Conservation (phyloP, 2,329 filamentous ascomycete species). For the Nigrospora oryzae region DNA sequence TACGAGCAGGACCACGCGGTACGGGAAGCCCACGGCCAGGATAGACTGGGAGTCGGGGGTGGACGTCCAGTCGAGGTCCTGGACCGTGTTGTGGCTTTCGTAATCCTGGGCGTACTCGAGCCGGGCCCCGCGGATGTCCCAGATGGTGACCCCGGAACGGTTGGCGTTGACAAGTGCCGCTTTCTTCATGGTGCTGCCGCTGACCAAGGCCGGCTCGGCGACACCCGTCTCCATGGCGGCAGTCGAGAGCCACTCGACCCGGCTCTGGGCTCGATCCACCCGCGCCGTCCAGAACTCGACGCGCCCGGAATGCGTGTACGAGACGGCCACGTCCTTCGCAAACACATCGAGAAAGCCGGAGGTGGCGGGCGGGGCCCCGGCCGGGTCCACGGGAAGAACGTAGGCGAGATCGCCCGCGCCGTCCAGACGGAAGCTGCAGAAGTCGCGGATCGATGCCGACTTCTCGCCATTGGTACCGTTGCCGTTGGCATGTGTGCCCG, state of each 20-base stretch:
- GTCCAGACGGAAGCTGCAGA: constrained; percentile 63
- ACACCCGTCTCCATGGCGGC: constrained; percentile 76
- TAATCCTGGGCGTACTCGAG: constrained; percentile 76
- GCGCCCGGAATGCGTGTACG: constrained; percentile 67
- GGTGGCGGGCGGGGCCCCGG: constrained; percentile 60
- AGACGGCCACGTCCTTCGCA: constrained; percentile 76
- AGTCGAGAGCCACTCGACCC: constrained; percentile 74
- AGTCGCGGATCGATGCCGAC: constrained; percentile 46
- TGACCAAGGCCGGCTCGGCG: constrained; percentile 64
- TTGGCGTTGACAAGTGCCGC: constrained; percentile 71
- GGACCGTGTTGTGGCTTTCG: constrained; percentile 63
- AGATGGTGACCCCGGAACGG: constrained; percentile 74
- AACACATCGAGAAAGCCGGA: constrained; percentile 82
- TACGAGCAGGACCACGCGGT: constrained; percentile 70
- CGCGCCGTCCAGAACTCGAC: constrained; percentile 82
- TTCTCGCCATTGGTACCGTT: constrained; percentile 11
- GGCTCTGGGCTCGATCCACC: constrained; percentile 49
- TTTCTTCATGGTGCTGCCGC: constrained; percentile 80
- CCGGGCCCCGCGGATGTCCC: constrained; percentile 76
- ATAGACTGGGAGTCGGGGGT: constrained; percentile 86
- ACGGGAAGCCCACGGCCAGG: constrained; percentile 85
- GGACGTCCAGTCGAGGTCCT: constrained; percentile 89
- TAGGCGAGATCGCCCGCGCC: constrained; percentile 50
- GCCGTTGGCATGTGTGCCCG: constrained; percentile 19
- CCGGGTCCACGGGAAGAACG: constrained; percentile 78